A percentile compares a stretch with the other conserved stretches of the same genome.
phyloP scores from a whole-genome alignment of 352 stramenopile genomes.

The Thalassiosira sp. region DNA sequence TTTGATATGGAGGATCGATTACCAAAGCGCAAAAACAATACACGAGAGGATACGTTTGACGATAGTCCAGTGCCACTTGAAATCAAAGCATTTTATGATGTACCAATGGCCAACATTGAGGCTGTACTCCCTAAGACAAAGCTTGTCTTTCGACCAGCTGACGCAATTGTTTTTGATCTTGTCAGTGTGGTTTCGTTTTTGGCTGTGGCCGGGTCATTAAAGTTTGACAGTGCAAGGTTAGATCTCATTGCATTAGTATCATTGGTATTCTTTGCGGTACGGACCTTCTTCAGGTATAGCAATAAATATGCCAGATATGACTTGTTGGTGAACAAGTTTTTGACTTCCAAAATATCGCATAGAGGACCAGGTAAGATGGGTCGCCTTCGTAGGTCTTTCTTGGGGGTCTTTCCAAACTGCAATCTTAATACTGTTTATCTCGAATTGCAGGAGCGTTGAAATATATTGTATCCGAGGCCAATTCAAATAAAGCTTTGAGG shows the following conservation, averaged over 20 bases:
- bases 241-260: conserved; percentile 75
- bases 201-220: conserved; percentile 55
- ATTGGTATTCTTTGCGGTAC: conserved; percentile 57
- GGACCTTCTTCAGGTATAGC: conserved; percentile 63
- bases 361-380: conserved; percentile 28
- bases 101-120: conserved; percentile 79
- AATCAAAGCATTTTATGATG: conserved; percentile 73
- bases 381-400: too few relatives aligned
- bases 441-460: conserved; percentile 57
- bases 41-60: conserved; percentile 13
- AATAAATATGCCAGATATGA: conserved; percentile 83
- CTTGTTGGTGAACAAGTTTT: conserved; percentile 81
- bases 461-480: conserved; percentile 71
- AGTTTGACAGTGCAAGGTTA: conserved; percentile 72
- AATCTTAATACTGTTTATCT: background rate
- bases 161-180: conserved; percentile 80
- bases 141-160: conserved; percentile 74
- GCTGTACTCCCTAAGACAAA: conserved; percentile 79
- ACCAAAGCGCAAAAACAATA: conserved; percentile 32
- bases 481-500: conserved; percentile 64
- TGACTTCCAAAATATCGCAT: conserved; percentile 80
- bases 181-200: conserved; percentile 67
- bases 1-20: conserved; percentile 73
- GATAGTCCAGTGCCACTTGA: conserved; percentile 47
- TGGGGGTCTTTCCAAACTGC: too few relatives aligned